These are phyloP conservation scores for Citrus medica DNA, from an alignment of 345 rosid species.

Conservation along the genomic window DNA sequence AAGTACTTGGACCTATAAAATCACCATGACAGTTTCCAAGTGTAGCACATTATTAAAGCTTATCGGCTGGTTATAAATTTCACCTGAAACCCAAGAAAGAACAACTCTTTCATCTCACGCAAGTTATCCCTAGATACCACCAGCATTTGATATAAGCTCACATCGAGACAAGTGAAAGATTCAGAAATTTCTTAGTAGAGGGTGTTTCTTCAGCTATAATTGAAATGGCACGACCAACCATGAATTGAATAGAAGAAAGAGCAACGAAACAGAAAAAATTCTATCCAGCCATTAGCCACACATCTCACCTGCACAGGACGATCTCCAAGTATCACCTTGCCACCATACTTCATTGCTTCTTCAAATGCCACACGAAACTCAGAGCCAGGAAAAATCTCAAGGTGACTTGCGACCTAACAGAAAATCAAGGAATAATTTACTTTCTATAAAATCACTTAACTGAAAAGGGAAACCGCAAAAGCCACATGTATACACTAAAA, in stretches of 20 bases:
- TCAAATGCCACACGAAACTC: constrained; percentile 93
- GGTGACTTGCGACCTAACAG: constrained; percentile 69
- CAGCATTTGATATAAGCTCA: not conserved
- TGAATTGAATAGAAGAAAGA: not conserved
- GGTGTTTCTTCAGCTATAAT: not conserved
- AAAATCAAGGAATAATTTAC: constrained; percentile 2
- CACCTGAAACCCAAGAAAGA: not conserved
- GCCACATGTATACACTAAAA: not conserved
- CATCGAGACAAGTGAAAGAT: not conserved
- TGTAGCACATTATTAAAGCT: not conserved
- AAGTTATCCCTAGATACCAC: not conserved
- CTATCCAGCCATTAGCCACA: constrained; percentile 3
- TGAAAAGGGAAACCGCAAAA: not conserved
- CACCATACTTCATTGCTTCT: constrained; percentile 82
- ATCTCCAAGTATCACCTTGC: constrained; percentile 88
- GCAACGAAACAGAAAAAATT: not conserved
- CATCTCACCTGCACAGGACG: constrained; percentile 78
- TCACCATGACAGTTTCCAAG: not conserved
- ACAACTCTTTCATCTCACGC: not conserved
- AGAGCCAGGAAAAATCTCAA: constrained; percentile 86
- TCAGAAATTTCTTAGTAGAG: not conserved
- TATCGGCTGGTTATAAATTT: not conserved
- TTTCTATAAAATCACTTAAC: not conserved
- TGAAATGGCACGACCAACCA: not conserved
- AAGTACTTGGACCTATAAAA: not conserved